Evolutionary conservation across 202 grass and related monocot genomes (phyloP).

Genomic region (Elaeis oleifera): DNA sequence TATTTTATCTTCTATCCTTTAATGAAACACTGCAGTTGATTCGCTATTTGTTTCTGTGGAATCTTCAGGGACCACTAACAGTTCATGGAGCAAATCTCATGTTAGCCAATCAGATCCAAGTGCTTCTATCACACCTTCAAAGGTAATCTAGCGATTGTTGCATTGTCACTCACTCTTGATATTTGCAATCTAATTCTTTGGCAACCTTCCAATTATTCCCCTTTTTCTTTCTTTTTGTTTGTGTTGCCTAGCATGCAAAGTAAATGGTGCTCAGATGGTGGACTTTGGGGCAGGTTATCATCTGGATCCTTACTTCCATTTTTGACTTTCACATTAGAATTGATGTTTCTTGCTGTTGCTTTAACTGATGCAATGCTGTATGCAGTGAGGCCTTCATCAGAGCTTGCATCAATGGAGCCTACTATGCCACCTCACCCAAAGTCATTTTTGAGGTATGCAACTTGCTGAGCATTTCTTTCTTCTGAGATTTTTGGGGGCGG

Average conservation of each 20-base stretch:
- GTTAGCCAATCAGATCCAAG: too few species aligned
- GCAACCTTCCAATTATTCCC: constrained; percentile 5
- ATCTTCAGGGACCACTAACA: too few species aligned
- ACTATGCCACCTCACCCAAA: constrained; percentile 36
- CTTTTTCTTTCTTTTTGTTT: background rate
- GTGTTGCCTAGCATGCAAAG: constrained; percentile 15
- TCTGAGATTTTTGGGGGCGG: too few species aligned
- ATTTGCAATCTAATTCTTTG: too few species aligned
- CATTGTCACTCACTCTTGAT: too few species aligned
- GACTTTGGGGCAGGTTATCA: constrained; percentile 35
- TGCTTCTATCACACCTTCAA: too few species aligned
- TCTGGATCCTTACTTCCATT: constrained; percentile 2
- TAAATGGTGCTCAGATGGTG: constrained; percentile 19
- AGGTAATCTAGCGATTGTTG: too few species aligned
- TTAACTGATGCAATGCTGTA: constrained; percentile 4
- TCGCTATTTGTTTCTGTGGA: too few species aligned
- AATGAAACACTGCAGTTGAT: too few species aligned
- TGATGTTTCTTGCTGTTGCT: background rate
- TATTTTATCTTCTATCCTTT: too few species aligned
- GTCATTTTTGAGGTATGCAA: constrained; percentile 44
- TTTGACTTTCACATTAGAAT: constrained; percentile 4
- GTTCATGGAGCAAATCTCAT: too few species aligned
- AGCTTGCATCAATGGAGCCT: constrained; percentile 16
- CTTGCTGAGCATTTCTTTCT: too few species aligned
- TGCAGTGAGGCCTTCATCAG: constrained; percentile 27